phyloP scores from a whole-genome alignment of 345 rosid species.

The Viola odorata region DNA sequence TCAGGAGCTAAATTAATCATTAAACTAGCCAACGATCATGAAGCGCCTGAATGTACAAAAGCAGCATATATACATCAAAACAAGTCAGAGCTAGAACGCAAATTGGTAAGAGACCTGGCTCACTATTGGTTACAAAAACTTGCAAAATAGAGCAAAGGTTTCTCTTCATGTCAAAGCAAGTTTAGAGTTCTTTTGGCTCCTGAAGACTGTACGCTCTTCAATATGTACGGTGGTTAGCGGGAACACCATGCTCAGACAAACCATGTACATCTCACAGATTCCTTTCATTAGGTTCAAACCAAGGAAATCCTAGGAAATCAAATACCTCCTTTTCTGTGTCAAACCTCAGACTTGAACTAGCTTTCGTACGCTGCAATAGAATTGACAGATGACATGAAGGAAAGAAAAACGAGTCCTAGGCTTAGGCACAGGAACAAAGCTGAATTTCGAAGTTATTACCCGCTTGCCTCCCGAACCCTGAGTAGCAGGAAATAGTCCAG shows the following conservation, averaged over 20 bases:
- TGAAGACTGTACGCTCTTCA: no score
- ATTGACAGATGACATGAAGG: not conserved
- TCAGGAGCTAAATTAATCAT: no score
- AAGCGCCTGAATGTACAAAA: no score
- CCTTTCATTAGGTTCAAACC: slow-evolving; percentile 78
- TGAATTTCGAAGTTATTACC: slow-evolving; percentile 33
- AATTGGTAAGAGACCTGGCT: no score
- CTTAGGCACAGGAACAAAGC: not conserved
- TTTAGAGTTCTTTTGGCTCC: no score
- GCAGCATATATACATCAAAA: no score
- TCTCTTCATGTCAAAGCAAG: no score
- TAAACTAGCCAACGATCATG: no score
- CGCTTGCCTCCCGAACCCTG: slow-evolving; percentile 68
- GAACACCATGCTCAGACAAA: not conserved
- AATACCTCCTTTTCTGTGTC: slow-evolving; percentile 71
- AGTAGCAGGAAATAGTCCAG: slow-evolving; percentile 86
- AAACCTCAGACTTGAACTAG: slow-evolving; percentile 52
- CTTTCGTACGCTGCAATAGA: slow-evolving; percentile 57
- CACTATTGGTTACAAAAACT: no score
- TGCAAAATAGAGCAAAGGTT: no score
- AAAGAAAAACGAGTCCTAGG: not conserved
- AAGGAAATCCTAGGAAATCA: slow-evolving; percentile 77
- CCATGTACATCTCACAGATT: slow-evolving; percentile 40
- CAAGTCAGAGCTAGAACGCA: no score
- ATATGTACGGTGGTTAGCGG: no score